A percentile compares a stretch with the other conserved stretches of the same genome.
Conservation (phyloP, 2,329 filamentous ascomycete species). For the Aspergillus sp. region DNA sequence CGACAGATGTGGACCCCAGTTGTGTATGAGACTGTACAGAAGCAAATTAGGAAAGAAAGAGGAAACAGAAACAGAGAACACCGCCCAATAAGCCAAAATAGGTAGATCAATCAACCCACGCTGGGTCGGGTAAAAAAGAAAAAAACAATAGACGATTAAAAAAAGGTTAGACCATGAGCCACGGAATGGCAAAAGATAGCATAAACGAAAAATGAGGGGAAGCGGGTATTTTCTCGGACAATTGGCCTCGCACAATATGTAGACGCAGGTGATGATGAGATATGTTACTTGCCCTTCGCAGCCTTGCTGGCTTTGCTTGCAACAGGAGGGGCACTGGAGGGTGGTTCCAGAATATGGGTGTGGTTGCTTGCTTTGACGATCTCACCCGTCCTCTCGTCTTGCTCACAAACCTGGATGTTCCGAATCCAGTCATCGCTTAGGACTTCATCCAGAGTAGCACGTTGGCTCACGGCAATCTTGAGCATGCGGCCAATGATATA, state of each 20-base stretch:
- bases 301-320: slow-evolving; percentile 27
- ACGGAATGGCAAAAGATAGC: not conserved
- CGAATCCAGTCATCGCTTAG: slow-evolving; percentile 86
- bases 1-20: slow-evolving; percentile 3
- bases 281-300: not conserved
- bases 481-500: slow-evolving; percentile 91
- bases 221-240: not conserved
- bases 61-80: not conserved
- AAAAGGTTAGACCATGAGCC: not conserved
- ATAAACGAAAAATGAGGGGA: not conserved
- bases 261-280: not conserved
- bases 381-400: slow-evolving; percentile 60
- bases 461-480: slow-evolving; percentile 73
- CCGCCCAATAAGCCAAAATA: slow-evolving; percentile 1
- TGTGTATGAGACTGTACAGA: slow-evolving; percentile 7
- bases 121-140: not conserved
- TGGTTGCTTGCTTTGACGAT: slow-evolving; percentile 71
- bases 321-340: slow-evolving; percentile 28
- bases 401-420: slow-evolving; percentile 74
- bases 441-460: slow-evolving; percentile 80
- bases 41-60: not conserved
- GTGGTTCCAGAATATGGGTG: slow-evolving; percentile 74
- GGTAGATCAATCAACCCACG: not conserved
- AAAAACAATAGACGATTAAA: not conserved
- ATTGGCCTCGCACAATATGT: not conserved